Base-by-base conservation (phyloP, 140 eudicot genomes). In the Anethum foeniculum region DNA sequence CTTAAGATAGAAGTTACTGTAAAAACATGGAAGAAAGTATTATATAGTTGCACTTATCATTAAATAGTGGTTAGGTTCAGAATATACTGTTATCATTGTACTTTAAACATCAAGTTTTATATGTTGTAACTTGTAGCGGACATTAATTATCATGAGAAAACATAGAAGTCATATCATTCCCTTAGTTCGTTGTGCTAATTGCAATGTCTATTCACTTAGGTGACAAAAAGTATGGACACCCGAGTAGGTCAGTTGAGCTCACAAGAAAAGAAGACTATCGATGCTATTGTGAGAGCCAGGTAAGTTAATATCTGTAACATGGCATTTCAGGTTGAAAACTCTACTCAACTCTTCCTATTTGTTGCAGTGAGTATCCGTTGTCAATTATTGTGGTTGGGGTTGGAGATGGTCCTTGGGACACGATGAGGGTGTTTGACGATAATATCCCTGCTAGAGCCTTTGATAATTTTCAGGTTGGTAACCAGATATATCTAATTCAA, bases 341-440 rank as follows among this genome's bases (percentile, higher is more conserved):
- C 52, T 12, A 76, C 72, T 51, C 9, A 78, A 27, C 8, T 81
- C 64, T 19, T 27, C 75, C 19, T 80, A 27, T 0, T 34, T 36
- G 79, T 19, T 82, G 58, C 86, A 93, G 97, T 73, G 83, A 77
- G 5, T 87, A 93, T 80, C 97, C 98, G 7, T 81, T 93, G 77
- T 93, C 98, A 18, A 93, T 93, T 23, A 82, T 93, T 23, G n/a
- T 93, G 28, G 98, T 91, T 13, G 98, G 98, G 14, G 97, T 93
- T 71, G 97, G 95, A 52, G 96, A 93, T 21, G 98, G 98, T 19
- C 96, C 98, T 14, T 93, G 98, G 98, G 93, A 89, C 82, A 86
- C 86, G 88, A 93, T 93, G 98, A 83, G 79, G 82, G 88, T 84
- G 47, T 93, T 93, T 48, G 98, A 93, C 75, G 98, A 93, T 80